Base-by-base conservation (phyloP, 2,329 filamentous ascomycete genomes). In the Fusarium sulawesiense region DNA sequence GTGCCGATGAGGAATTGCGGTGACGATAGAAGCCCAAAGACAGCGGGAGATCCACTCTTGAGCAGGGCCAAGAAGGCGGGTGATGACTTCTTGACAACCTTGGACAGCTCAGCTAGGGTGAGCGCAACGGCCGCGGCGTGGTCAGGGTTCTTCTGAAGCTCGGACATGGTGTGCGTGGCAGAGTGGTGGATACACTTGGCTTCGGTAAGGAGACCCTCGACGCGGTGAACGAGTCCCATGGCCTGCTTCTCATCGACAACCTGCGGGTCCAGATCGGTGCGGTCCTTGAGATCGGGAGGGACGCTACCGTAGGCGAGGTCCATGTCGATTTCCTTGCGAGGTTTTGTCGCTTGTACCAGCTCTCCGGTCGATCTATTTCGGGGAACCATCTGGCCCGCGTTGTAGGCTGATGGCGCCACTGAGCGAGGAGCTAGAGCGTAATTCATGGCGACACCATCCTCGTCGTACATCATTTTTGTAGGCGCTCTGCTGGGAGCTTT, bases 1-100 rank as follows among this genome's bases (percentile, higher is more conserved):
- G 93, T 93, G 6, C 94, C 94, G 74, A 99, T 97, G 68, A 98
- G 88, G 78, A 99, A 99, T 76, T 99, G 93, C 1, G 96, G 96
- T 60, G 92, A 94, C 0, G 93, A 90, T 6, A 99, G 87, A 23
- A 99, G 86, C 0, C 91, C 92, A 73, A 97, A 95, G 21, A 97
- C 90, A 10, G 92, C 91, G 0, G 96, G 96, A 40, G 94, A 95
- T 21, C 90, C 90, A 41, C 89, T 86, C 80, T 97, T 97, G 76
- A 98, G 82, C 2, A 91, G 83, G 13, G 87, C 83, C 9, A 99
- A 82, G 21, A 95, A 92, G 2, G 89, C 88, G 0, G 96, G 96
- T 1, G 92, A 93, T 86, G 98, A 91, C 78, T 97, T 97, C 54
- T 88, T 87, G 2, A 93, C 86, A 6, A 98, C 80, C 25, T 91